Percentiles rank a stretch among this genome's conserved stretches.
These are phyloP conservation scores for Albugo laibachii DNA, from an alignment of 352 stramenopile genomes.

Conservation along the genomic window DNA sequence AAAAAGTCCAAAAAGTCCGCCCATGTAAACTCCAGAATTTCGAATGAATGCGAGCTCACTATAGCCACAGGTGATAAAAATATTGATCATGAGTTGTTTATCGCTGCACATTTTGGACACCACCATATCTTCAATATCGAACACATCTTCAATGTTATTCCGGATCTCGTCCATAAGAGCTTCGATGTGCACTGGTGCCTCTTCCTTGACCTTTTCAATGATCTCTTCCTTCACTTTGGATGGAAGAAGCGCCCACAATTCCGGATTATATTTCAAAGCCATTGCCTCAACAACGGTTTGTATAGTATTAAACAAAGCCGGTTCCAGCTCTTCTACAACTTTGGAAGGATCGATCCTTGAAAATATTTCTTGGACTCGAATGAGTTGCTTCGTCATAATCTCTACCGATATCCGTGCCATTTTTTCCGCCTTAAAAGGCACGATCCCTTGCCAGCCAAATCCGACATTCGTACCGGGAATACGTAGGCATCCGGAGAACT, in stretches of 20 bases:
- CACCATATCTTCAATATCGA: constrained; percentile 91
- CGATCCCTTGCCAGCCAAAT: constrained; percentile 93
- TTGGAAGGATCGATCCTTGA: constrained; percentile 70
- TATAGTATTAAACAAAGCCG: constrained; percentile 80
- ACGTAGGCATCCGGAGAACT: constrained; percentile 83
- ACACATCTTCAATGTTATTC: constrained; percentile 89
- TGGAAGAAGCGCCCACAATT: constrained; percentile 60
- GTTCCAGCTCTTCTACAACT: constrained; percentile 86
- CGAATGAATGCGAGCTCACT: constrained; percentile 84
- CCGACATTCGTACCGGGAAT: constrained; percentile 79
- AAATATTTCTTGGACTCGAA: constrained; percentile 87
- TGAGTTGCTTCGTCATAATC: constrained; percentile 89
- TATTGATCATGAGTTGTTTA: constrained; percentile 90
- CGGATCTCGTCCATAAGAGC: constrained; percentile 90
- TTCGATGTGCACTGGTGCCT: constrained; percentile 81
- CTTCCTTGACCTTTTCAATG: constrained; percentile 88
- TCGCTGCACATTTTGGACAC: constrained; percentile 87
- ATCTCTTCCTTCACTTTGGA: constrained; percentile 78
- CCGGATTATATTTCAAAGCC: constrained; percentile 77
- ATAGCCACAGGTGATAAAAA: constrained; percentile 86
- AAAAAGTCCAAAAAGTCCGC: constrained; percentile 72
- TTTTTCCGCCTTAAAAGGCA: constrained; percentile 92
- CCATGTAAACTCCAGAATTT: constrained; percentile 80
- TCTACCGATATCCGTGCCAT: constrained; percentile 89
- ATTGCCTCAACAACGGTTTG: constrained; percentile 76